Evolutionary conservation across 768 basidiomycete genomes (phyloP).

Genomic region (Suillus occidentalis): DNA sequence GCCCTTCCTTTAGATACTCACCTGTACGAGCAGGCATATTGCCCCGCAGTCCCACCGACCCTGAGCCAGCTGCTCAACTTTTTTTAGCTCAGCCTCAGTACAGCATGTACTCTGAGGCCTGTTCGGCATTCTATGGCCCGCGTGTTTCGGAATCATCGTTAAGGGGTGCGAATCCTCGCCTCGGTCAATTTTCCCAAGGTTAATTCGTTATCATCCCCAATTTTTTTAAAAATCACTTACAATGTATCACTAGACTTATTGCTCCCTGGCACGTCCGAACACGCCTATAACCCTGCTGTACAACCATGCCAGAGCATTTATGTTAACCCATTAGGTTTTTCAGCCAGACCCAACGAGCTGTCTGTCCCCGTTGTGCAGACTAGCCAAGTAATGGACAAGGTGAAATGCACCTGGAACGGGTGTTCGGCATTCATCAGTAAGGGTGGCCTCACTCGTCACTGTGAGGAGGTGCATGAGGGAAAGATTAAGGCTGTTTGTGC

Average conservation of each 20-base stretch:
- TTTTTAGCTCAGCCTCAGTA: not conserved
- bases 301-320: too few relatives aligned
- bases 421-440: not conserved
- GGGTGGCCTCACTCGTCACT: not conserved
- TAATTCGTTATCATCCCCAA: not conserved
- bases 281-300: too few relatives aligned
- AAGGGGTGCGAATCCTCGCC: not conserved
- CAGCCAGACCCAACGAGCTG: too few relatives aligned
- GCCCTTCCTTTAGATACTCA: not conserved
- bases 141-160: not conserved
- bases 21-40: too few relatives aligned
- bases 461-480: not conserved
- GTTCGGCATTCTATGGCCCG: not conserved
- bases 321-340: too few relatives aligned
- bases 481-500: not conserved
- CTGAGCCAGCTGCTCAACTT: not conserved
- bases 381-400: not conserved
- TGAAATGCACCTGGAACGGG: not conserved
- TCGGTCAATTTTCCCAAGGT: not conserved
- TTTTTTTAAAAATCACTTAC: not conserved
- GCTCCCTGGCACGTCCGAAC: not conserved
- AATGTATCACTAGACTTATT: not conserved
- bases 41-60: not conserved
- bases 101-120: not conserved
- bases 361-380: not conserved